Evolutionary conservation across 1,139 yeast species (phyloP), one percentile per base, ranked within the genome.

Genomic region (Magnusiomyces suaveolens): DNA sequence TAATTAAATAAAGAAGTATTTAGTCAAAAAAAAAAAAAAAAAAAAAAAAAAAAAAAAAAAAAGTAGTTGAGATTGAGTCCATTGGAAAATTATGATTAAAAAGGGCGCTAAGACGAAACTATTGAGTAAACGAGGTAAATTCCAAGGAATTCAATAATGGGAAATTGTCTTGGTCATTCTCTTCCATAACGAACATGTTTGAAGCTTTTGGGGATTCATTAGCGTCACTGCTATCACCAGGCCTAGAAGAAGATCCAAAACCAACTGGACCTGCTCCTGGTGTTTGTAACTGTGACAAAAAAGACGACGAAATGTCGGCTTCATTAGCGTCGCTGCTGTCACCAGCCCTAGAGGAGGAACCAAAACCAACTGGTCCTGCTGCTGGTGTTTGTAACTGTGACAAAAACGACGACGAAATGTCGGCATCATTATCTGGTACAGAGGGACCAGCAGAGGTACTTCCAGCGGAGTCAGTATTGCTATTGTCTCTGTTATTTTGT

Each of bases 51-150:
- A n/a, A n/a, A n/a, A n/a, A n/a, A n/a, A n/a, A n/a, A n/a, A n/a
- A n/a, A n/a, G n/a, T n/a, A n/a, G n/a, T n/a, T n/a, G n/a, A n/a
- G n/a, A n/a, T n/a, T n/a, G n/a, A n/a, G n/a, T n/a, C n/a, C n/a
- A n/a, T n/a, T n/a, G n/a, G n/a, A 36, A 14, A 36, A 36, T 10
- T 36, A 36, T 8, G 3, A 36, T 10, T 36, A 36, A 14, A 14
- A 36, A 14, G 18, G 18, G 16, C 41, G n/a, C n/a, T n/a, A n/a
- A n/a, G n/a, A n/a, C n/a, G n/a, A n/a, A n/a, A 36, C 48, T 18
- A 50, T 20, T 46, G 48, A 4, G 56, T 49, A 33, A 50, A 55
- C 12, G 48, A 36, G n/a, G 48, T 49, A 43, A 55, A 55, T 33
- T 55, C 55, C 32, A 55, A 48, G 1, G 52, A 2, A 29, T 51